phyloP scores from a whole-genome alignment of 306 rosid species.

The Vachellia pachyceras region DNA sequence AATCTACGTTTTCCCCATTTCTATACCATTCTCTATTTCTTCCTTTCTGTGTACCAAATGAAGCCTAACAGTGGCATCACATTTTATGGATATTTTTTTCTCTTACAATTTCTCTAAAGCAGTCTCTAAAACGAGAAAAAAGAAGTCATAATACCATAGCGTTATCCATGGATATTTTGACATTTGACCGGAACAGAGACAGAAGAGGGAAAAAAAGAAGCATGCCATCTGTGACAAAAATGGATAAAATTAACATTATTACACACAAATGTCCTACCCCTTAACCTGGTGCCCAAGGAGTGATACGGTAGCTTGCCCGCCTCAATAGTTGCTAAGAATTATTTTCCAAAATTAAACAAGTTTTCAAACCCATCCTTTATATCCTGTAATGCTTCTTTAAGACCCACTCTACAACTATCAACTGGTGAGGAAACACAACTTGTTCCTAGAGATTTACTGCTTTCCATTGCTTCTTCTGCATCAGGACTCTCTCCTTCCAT shows the following conservation, averaged over 20 bases:
- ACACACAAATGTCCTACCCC: slow-evolving; percentile 37
- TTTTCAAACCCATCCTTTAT: slow-evolving; percentile 40
- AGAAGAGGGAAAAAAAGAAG: neutral
- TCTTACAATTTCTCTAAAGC: neutral
- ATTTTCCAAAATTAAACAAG: slow-evolving; percentile 34
- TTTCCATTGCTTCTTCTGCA: slow-evolving; percentile 3
- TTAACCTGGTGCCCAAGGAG: slow-evolving; percentile 34
- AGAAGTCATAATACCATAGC: neutral
- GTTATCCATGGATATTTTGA: neutral
- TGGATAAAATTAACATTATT: neutral
- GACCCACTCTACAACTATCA: slow-evolving; percentile 21
- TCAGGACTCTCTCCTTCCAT: slow-evolving; percentile 1
- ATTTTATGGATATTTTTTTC: slow-evolving; percentile 9
- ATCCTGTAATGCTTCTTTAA: slow-evolving; percentile 42
- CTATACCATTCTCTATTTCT: neutral
- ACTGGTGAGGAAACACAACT: slow-evolving; percentile 28
- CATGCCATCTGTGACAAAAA: neutral
- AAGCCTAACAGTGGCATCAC: neutral
- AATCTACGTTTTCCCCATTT: neutral
- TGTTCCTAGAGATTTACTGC: slow-evolving; percentile 23
- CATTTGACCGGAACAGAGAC: slow-evolving; percentile 4
- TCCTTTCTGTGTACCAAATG: neutral
- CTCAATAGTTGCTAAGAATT: slow-evolving; percentile 36
- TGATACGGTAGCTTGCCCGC: slow-evolving; percentile 38
- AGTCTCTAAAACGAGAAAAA: neutral